Evolutionary conservation across 2,329 filamentous ascomycete genomes (phyloP), one percentile per base, ranked within the genome.

Genomic region (Claviceps citrina): DNA sequence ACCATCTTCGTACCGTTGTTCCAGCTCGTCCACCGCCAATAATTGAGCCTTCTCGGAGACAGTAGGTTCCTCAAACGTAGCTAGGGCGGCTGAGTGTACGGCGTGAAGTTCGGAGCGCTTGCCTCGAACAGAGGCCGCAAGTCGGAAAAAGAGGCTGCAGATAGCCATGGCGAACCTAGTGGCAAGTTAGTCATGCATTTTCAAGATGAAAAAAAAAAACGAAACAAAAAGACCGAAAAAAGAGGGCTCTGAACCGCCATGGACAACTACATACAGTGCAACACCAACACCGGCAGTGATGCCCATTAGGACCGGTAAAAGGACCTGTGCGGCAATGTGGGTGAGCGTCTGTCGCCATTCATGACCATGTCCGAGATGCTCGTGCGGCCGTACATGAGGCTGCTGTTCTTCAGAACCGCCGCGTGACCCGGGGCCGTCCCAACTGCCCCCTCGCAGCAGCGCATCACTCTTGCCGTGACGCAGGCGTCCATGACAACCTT

Each of bases 251-350:
- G n/a, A 12, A 9, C 7, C 26, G 26, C 26, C 26, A 12, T 8
- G 7, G 18, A 31, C 22, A 20, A 33, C 27, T 26, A 65, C 68
- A 54, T 64, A 72, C 68, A 82, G 56, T 57, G 78, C 80, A 46
- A 79, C 75, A 24, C 68, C 67, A 40, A 84, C 69, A 52, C 81
- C 81, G 33, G 78, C 76, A 19, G 75, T 67, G 46, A 84, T 68
- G 43, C 81, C 81, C 46, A 84, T 68, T 39, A 81, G 60, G 39
- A 84, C 66, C 2, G 81, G 81, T 30, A 84, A 64, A 36, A 84
- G 56, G 33, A 85, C 68, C 45, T 78, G 73, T 28, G 74, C 64
- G 46, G 71, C 65, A 37, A 81, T 65, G 49, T 71, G 71, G 51
- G 66, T 65, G 35, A 76, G 47, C 20, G 76, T 57, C 44, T 65